Conservation (phyloP, 768 basidiomycete genomes). For the Favolaschia claudopus region DNA sequence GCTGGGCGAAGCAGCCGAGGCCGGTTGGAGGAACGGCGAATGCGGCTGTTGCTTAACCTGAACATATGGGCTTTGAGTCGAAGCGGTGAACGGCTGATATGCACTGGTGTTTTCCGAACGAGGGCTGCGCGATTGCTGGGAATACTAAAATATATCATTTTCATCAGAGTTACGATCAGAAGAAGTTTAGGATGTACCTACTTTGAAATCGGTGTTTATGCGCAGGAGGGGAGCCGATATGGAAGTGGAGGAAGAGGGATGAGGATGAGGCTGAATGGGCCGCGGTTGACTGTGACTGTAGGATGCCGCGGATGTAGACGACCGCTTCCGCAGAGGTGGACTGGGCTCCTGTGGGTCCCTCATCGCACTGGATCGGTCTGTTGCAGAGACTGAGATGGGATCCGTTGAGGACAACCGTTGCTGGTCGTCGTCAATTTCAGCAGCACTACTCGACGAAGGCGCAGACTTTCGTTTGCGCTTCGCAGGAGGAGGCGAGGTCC, state of each 20-base stretch:
- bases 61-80: constrained; percentile 16
- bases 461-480: constrained; percentile 60
- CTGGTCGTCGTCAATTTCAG: constrained; percentile 49
- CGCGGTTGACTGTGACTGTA: constrained; percentile 6
- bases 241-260: constrained; percentile 2
- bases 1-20: constrained; percentile 20
- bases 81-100: constrained; percentile 6
- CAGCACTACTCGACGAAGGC: constrained; percentile 37
- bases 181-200: not conserved
- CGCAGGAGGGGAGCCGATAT: constrained; percentile 11
- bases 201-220: constrained; percentile 20
- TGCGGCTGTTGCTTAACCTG: constrained; percentile 23
- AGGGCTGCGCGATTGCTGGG: constrained; percentile 1
- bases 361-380: not conserved
- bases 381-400: not conserved
- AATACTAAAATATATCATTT: constrained; percentile 1
- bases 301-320: constrained; percentile 1
- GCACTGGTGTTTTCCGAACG: not conserved
- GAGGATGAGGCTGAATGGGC: constrained; percentile 12
- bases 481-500: constrained; percentile 54
- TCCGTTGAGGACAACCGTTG: constrained; percentile 42
- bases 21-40: constrained; percentile 37
- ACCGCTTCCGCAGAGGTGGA: constrained; percentile 5
- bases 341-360: constrained; percentile 1
- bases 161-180: too few relatives aligned